Percentiles rank a stretch among this genome's conserved stretches.
These are phyloP conservation scores for Pythium utonaiense DNA, from an alignment of 352 stramenopile species.

Conservation along the genomic window DNA sequence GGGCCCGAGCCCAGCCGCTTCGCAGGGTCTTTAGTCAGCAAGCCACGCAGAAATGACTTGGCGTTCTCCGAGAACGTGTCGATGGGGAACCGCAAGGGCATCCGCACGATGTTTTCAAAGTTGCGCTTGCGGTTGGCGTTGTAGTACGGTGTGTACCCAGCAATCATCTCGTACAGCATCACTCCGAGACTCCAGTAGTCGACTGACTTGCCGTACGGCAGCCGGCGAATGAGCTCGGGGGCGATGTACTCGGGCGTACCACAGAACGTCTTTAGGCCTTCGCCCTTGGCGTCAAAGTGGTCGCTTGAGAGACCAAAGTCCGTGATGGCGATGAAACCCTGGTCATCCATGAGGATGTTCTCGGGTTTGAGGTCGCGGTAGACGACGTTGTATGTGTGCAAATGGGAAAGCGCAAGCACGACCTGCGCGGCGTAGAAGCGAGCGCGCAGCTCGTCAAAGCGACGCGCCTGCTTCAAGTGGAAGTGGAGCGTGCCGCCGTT, in stretches of 20 bases:
- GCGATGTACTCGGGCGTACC: conserved; percentile 86
- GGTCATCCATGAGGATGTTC: conserved; percentile 83
- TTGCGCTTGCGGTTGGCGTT: conserved; percentile 77
- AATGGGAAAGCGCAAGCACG: conserved; percentile 71
- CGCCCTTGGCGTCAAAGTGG: conserved; percentile 63
- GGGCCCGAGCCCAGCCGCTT: conserved; percentile 73
- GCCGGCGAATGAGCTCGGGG: conserved; percentile 68
- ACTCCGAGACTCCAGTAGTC: conserved; percentile 89
- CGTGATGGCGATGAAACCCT: conserved; percentile 83
- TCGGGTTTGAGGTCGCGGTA: conserved; percentile 87
- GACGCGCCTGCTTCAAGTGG: conserved; percentile 62
- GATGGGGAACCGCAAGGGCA: conserved; percentile 62
- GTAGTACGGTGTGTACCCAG: conserved; percentile 76
- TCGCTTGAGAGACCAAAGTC: conserved; percentile 87
- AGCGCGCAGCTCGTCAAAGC: conserved; percentile 65
- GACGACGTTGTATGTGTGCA: conserved; percentile 85
- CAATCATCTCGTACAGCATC: conserved; percentile 84
- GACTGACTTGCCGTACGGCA: conserved; percentile 73
- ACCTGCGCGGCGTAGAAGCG: conserved; percentile 82
- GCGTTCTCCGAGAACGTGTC: conserved; percentile 74
- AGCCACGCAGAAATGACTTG: conserved; percentile 58
- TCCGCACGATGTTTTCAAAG: conserved; percentile 86
- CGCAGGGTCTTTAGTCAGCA: conserved; percentile 72
- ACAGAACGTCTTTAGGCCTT: conserved; percentile 78
- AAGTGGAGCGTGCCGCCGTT: conserved; percentile 84